These are phyloP conservation scores for Saccharomyces paradoxus DNA, from an alignment of 805 yeast genomes.

Conservation along the genomic window DNA sequence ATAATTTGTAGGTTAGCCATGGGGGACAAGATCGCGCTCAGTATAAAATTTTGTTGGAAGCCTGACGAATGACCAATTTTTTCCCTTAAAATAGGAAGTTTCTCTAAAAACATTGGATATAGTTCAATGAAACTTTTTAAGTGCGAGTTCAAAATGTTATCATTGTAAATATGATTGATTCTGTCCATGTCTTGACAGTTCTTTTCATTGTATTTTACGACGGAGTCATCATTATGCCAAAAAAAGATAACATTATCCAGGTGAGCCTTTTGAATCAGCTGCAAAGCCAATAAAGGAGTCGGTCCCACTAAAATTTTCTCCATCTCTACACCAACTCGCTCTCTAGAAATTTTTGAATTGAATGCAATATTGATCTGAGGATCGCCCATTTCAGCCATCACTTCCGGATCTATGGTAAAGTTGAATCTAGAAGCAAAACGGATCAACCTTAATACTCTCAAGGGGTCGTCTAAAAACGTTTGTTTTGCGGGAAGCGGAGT, in stretches of 20 bases:
- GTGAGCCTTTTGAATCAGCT: slow-evolving; percentile 45
- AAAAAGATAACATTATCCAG: slow-evolving; percentile 54
- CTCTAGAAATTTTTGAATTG: slow-evolving; percentile 71
- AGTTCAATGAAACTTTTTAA: slow-evolving; percentile 5
- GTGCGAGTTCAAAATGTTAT: slow-evolving; percentile 10
- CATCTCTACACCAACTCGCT: slow-evolving; percentile 81
- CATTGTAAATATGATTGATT: slow-evolving; percentile 12
- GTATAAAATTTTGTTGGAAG: slow-evolving; percentile 16
- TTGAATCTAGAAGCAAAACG: slow-evolving; percentile 78
- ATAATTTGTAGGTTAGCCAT: slow-evolving; percentile 15
- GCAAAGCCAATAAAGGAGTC: slow-evolving; percentile 56
- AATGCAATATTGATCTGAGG: slow-evolving; percentile 51
- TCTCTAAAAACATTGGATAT: neutral
- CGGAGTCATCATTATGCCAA: slow-evolving; percentile 24
- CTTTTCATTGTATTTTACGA: slow-evolving; percentile 15
- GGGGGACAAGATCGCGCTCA: slow-evolving; percentile 19
- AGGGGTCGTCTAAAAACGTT: slow-evolving; percentile 90
- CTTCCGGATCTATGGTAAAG: slow-evolving; percentile 53
- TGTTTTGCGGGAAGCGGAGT: slow-evolving; percentile 82
- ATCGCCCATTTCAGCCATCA: slow-evolving; percentile 57
- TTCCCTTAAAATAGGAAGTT: slow-evolving; percentile 6
- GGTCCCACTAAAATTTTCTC: slow-evolving; percentile 63
- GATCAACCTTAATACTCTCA: slow-evolving; percentile 75
- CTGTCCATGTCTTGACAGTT: slow-evolving; percentile 10
- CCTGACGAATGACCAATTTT: neutral